Base-by-base conservation (phyloP, 2,329 filamentous ascomycete species). In the Penicillium sp. region DNA sequence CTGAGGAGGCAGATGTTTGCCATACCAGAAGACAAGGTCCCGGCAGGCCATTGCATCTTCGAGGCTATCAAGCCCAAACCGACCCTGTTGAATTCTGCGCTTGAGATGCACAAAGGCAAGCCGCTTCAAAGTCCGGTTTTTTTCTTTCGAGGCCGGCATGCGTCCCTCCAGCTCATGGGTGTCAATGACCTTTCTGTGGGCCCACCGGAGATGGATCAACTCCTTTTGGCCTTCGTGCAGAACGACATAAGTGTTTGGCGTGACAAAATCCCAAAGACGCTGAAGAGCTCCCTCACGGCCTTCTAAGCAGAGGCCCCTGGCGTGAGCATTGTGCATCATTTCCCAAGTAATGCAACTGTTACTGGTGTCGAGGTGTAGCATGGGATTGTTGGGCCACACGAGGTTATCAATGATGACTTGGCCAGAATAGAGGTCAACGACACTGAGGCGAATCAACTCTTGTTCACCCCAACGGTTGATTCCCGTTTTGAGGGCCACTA, bases 401-500 rank as follows among this genome's bases (percentile, higher is more conserved):
- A 85, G 73, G 6, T 69, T 75, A 65, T 86, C 79, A 29, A 86
- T 66, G 1, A 86, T 75, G 11, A 80, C 63, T 14, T 76, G 64
- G 3, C 77, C 74, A 0, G 78, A 77, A 64, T 84, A 83, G 63
- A 81, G 83, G 64, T 85, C 83, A 26, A 85, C 64, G 2, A 78
- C 65, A 0, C 79, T 80, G 1, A 86, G 43, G 3, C 82, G 81
- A 56, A 86, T 83, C 8, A 85, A 69, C 59, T 85, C 82, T 0
- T 70, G 67, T 10, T 85, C 80, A 7, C 78, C 77, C 5, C 69
- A 70, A 9, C 63, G 61, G 1, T 78, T 71, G 0, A 72, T 76
- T 16, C 83, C 66, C 81, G 85, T 85, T 61, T 85, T 83, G 60
- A 83, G 85, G 59, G 85, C 82, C 3, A 86, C 69, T 0, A 78